phyloP scores from a whole-genome alignment of 805 yeast species.

The Saccharomyces mikatae region DNA sequence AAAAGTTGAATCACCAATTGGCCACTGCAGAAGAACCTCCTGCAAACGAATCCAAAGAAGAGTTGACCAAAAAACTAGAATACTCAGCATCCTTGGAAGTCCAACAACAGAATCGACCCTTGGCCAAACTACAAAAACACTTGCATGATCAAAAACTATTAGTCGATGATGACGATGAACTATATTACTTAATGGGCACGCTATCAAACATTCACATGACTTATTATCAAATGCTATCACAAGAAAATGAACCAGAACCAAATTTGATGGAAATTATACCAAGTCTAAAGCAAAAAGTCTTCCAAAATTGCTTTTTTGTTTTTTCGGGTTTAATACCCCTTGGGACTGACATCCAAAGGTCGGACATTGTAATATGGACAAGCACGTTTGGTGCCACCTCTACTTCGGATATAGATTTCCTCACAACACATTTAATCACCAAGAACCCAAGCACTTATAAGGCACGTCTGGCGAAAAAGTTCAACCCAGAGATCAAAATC shows the following conservation, averaged over 20 bases:
- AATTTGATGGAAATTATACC: constrained; percentile 41
- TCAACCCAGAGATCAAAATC: constrained; percentile 57
- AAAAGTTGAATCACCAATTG: constrained; percentile 26
- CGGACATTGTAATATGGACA: constrained; percentile 90
- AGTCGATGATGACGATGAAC: constrained; percentile 75
- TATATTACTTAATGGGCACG: constrained; percentile 53
- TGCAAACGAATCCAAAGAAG: constrained; percentile 36
- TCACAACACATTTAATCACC: constrained; percentile 85
- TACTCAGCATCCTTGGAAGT: constrained; percentile 66
- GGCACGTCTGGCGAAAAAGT: constrained; percentile 67
- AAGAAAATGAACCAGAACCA: constrained; percentile 34
- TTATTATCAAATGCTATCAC: constrained; percentile 48
- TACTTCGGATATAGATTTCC: constrained; percentile 56
- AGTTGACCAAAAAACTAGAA: constrained; percentile 49
- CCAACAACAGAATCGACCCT: constrained; percentile 74
- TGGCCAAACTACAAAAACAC: constrained; percentile 73
- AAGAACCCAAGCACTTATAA: constrained; percentile 74
- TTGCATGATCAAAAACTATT: constrained; percentile 48
- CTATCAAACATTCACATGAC: constrained; percentile 55
- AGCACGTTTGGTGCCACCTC: constrained; percentile 85
- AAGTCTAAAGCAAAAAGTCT: constrained; percentile 57
- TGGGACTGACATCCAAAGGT: constrained; percentile 61
- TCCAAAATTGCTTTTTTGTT: constrained; percentile 59
- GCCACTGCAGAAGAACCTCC: constrained; percentile 22
- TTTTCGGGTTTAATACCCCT: constrained; percentile 87